phyloP scores from a whole-genome alignment of 2,329 filamentous ascomycete species.

The Alternaria novae-zelandiae region DNA sequence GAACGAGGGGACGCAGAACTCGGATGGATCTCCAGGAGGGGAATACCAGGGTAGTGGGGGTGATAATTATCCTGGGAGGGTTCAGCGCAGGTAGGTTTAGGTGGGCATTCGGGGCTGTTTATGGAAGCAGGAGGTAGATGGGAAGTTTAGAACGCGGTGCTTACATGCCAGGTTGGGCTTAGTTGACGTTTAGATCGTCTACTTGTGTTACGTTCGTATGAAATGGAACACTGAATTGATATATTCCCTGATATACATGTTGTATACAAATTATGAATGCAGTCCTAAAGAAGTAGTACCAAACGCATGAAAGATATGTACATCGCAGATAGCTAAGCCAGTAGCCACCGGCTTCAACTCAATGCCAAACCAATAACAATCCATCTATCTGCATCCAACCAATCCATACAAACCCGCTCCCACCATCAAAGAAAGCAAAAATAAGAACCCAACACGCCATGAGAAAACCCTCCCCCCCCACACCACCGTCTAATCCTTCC shows the following conservation, averaged over 20 bases:
- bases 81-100: rapidly evolving
- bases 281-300: not conserved
- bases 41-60: not conserved
- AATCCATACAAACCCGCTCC: no score
- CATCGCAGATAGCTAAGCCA: not conserved
- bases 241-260: not conserved
- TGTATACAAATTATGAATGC: not conserved
- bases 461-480: no score
- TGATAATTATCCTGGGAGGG: not conserved
- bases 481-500: not conserved
- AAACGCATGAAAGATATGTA: not conserved
- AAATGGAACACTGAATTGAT: not conserved
- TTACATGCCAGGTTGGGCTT: not conserved
- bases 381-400: no score
- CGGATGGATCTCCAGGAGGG: not conserved
- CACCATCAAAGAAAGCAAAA: not conserved
- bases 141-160: not conserved
- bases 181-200: not conserved
- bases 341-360: not conserved
- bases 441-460: not conserved
- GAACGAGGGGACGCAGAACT: not conserved
- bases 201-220: not conserved
- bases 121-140: no score
- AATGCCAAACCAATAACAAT: not conserved
- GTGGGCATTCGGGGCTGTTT: no score